These are phyloP conservation scores for Diaporthe citrichinensis DNA, from an alignment of 2,329 filamentous ascomycete genomes.

Conservation along the genomic window DNA sequence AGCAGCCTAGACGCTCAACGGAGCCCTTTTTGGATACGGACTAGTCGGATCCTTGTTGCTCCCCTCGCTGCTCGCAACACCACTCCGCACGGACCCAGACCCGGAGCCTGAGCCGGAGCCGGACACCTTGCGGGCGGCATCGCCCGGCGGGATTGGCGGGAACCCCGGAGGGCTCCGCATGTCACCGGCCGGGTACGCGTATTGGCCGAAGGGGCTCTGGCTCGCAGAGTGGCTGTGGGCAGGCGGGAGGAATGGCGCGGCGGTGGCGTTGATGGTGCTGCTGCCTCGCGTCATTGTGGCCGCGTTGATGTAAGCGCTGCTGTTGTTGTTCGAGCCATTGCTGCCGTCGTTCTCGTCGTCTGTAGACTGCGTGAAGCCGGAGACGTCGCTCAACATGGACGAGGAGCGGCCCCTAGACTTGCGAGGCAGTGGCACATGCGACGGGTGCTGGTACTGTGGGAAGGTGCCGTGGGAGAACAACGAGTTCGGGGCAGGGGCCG, in stretches of 20 bases:
- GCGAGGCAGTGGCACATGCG: slow-evolving; percentile 51
- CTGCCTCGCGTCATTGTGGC: slow-evolving; percentile 27
- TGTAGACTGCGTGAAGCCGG: slow-evolving; percentile 76
- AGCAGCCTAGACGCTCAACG: slow-evolving; percentile 1
- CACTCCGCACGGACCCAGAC: slow-evolving; percentile 52
- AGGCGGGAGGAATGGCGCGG: slow-evolving; percentile 44
- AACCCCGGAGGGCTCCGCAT: slow-evolving; percentile 38
- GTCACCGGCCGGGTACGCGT: slow-evolving; percentile 37
- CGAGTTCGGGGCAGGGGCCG: slow-evolving; percentile 50
- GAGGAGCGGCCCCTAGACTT: slow-evolving; percentile 72
- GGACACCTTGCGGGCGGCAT: slow-evolving; percentile 43
- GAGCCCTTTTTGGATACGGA: slow-evolving; percentile 52
- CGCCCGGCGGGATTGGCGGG: slow-evolving; percentile 39
- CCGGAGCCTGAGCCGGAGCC: slow-evolving; percentile 45
- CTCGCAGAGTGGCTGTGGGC: slow-evolving; percentile 38
- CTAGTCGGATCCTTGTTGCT: slow-evolving; percentile 68
- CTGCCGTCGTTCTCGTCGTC: slow-evolving; percentile 61
- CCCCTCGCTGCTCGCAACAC: slow-evolving; percentile 62
- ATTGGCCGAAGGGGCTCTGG: slow-evolving; percentile 38
- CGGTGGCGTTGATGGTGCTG: slow-evolving; percentile 45
- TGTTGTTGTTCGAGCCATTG: slow-evolving; percentile 42
- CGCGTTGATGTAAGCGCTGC: slow-evolving; percentile 39
- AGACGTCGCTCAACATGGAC: slow-evolving; percentile 77
- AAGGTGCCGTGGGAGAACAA: slow-evolving; percentile 52
- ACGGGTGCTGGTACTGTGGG: slow-evolving; percentile 53